Evolutionary conservation across 176 grass and related monocot genomes (phyloP), one percentile per base, ranked within the genome.

Genomic region (Eleusine indica): DNA sequence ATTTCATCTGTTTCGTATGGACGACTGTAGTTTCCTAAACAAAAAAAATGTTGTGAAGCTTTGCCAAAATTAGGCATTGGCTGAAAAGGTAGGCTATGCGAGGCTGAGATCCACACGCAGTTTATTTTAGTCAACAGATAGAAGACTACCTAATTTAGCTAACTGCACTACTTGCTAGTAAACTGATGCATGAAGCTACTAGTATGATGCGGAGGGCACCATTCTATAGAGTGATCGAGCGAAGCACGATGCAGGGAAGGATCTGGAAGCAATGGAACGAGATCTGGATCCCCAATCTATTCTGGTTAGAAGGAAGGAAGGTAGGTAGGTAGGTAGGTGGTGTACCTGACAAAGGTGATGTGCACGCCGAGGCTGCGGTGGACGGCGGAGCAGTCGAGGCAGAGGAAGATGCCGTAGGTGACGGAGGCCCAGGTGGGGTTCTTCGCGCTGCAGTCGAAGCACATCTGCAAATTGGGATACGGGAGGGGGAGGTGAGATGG

Each of bases 331-430:
- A 2, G 19, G 0, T 28, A 21, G 0, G 44, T 11, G 44, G 3
- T 2, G 47, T 82, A 93, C 93, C 93, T 95, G 79, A 95, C 88
- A 79, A 95, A 95, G 21, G 88, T 95, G 73, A 95, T 70, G 86
- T 95, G 93, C 0, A 95, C 93, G 7, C 93, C 93, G 70, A 95
- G 90, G 90, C 90, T 90, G 30, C 93, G 93, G 83, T 95, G 93
- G 71, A 90, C 84, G 76, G 93, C 93, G 68, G 93, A 95, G 88
- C 93, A 95, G 86, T 95, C 93, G 66, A 95, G 89, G 88, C 93
- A 95, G 85, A 95, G 93, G 75, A 95, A 95, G 86, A 95, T 88
- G 79, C 93, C 93, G 71, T 95, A 95, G 66, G 93, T 90, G 81
- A 95, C 93, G 74, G 93, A 95, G 7, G 93, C 93, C 93, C 93